Base-by-base conservation (phyloP, 352 stramenopile species). In the Globisporangium paroecandrum region DNA sequence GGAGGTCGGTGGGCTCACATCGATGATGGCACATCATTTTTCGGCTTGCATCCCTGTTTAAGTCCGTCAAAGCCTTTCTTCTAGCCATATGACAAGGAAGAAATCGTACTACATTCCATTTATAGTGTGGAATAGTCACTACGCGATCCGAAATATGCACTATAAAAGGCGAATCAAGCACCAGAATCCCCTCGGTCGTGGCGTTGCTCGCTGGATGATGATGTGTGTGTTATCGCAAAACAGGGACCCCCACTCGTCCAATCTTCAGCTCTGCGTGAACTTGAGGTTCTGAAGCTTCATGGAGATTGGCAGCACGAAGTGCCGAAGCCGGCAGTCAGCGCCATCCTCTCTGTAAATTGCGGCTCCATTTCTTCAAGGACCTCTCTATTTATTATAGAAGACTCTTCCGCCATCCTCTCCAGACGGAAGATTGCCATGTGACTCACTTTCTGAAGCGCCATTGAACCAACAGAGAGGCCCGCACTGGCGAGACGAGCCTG, bases 191-290 rank as follows among this genome's bases (percentile, higher is more conserved):
- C 34, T 15, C 15, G 25, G 25, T n/a, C 27, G 27, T 25, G 29
- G 55, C 3, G 55, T 61, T 15, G 18, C 18, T n/a, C 4, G 9
- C 6, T 46, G 54, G 55, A 38, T 32, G 29, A 32, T 32, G 29
- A 32, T 61, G 55, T 61, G 55, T 36, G 29, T 61, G 55, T 46
- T 7, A 61, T 61, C 55, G 38, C 55, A 8, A 8, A 61, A 46
- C 25, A n/a, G 24, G 12, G 24, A 55, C n/a, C 22, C 15, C 41
- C 41, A 2, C 43, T 51, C 43, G 18, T 51, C 43, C 43, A 51
- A 51, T 51, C 43, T 51, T 51, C 43, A 51, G 7, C 2, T 24
- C 15, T 51, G 18, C 43, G 43, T 51, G 43, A 51, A 51, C 43
- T 49, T 20, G 12, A 46, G 12, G 36, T 15, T 20, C 12, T 20